These are phyloP conservation scores for Symmetrospora coprosmae DNA, from an alignment of 768 basidiomycete genomes.

Conservation along the genomic window DNA sequence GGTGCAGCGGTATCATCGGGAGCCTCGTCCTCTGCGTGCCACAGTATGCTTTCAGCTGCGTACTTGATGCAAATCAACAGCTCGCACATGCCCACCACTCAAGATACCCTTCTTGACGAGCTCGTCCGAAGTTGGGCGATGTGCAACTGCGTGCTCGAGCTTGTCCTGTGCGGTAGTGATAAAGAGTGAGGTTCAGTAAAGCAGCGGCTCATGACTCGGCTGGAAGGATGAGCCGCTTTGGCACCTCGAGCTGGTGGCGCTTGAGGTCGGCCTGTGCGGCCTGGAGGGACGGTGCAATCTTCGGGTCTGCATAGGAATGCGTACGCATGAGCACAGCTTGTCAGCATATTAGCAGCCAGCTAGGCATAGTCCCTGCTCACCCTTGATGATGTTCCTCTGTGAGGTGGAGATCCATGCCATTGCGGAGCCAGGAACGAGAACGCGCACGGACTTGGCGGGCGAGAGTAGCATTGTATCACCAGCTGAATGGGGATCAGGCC, in stretches of 20 bases:
- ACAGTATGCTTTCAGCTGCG: neutral
- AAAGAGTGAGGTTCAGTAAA: neutral
- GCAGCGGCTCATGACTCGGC: neutral
- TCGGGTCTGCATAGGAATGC: neutral
- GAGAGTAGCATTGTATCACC: too few species aligned
- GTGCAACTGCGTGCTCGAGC: conserved; percentile 6
- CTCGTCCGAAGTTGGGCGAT: conserved; percentile 7
- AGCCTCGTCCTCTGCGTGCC: conserved; percentile 9
- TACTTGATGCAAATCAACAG: neutral
- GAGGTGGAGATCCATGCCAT: neutral
- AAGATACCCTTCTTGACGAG: conserved; percentile 4
- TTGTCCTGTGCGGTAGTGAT: neutral
- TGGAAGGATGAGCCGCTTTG: neutral
- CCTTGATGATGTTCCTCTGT: conserved; percentile 6
- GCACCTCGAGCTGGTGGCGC: neutral
- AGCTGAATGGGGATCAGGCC: too few species aligned
- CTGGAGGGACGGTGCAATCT: conserved; percentile 6
- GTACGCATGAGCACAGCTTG: neutral
- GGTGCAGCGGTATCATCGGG: neutral
- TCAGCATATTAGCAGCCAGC: neutral
- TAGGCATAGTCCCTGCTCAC: neutral
- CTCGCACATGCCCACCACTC: neutral
- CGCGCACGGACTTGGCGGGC: too few species aligned
- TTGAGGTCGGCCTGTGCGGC: conserved; percentile 1
- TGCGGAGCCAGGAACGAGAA: too few species aligned